Conservation (phyloP, 306 rosid species). For the Cucurbita ficifolia region DNA sequence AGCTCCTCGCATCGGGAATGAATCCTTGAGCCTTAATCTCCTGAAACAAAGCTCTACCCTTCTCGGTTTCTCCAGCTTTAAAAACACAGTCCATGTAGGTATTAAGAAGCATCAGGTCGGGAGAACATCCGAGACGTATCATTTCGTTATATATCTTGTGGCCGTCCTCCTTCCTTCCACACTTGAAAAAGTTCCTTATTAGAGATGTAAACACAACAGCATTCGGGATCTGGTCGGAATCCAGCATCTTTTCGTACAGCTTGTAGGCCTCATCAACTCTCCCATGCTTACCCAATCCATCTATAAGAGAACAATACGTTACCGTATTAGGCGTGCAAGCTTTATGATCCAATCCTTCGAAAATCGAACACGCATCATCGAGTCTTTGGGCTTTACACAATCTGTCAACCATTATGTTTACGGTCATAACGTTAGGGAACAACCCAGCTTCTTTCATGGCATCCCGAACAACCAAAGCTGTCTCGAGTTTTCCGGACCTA, state of each 20-base stretch:
- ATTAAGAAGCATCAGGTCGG: conserved; percentile 76
- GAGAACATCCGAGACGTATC: conserved; percentile 49
- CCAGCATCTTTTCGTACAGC: conserved; percentile 87
- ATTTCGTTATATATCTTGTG: conserved; percentile 91
- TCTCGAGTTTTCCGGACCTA: conserved; percentile 52
- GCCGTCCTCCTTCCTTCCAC: conserved; percentile 90
- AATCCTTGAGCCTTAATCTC: conserved; percentile 60
- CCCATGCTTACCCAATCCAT: conserved; percentile 79
- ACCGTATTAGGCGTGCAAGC: conserved; percentile 50
- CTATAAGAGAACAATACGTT: conserved; percentile 82
- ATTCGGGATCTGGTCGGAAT: conserved; percentile 49
- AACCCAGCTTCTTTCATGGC: conserved; percentile 77
- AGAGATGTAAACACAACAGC: conserved; percentile 66
- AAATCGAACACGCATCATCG: conserved; percentile 80
- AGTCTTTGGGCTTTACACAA: conserved; percentile 73
- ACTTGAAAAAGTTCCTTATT: conserved; percentile 62
- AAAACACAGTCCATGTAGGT: conserved; percentile 88
- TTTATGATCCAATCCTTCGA: conserved; percentile 65
- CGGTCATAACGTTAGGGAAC: conserved; percentile 73
- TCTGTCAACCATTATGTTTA: conserved; percentile 83
- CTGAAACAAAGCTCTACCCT: conserved; percentile 70
- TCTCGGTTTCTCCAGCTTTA: conserved; percentile 72
- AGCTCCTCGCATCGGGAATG: conserved; percentile 61
- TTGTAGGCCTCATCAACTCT: conserved; percentile 70
- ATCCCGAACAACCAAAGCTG: conserved; percentile 41